Evolutionary conservation across 2,329 filamentous ascomycete genomes (phyloP).

Genomic region (Neofusicoccum parvum): DNA sequence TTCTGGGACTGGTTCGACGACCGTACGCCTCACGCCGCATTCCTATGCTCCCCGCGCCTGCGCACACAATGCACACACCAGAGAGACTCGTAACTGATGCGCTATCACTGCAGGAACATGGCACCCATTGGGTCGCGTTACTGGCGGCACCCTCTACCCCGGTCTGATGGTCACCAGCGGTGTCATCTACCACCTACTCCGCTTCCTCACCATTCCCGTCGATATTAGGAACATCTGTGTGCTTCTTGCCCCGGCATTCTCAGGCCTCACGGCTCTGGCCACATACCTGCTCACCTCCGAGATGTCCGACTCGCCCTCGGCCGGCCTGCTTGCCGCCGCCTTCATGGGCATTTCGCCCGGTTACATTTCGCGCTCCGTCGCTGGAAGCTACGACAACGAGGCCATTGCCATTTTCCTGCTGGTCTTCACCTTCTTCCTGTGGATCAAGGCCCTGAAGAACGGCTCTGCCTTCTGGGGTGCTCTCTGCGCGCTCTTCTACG

Average conservation of each 20-base stretch:
- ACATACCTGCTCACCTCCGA: slow-evolving; percentile 95
- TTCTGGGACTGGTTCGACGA: slow-evolving; percentile 99
- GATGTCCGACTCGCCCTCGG: slow-evolving; percentile 93
- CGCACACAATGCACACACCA: neutral
- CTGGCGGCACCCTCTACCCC: slow-evolving; percentile 96
- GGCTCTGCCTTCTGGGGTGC: slow-evolving; percentile 97
- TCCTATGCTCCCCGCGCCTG: neutral
- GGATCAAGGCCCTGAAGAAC: slow-evolving; percentile 97
- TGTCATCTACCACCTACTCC: slow-evolving; percentile 90
- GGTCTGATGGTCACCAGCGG: slow-evolving; percentile 99
- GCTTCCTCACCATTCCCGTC: slow-evolving; percentile 84
- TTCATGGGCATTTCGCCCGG: slow-evolving; percentile 99
- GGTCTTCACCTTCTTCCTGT: slow-evolving; percentile 97
- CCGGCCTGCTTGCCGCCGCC: slow-evolving; percentile 86
- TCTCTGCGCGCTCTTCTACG: slow-evolving; percentile 92
- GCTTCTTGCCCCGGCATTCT: slow-evolving; percentile 90
- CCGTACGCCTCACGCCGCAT: slow-evolving; percentile 56
- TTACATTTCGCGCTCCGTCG: slow-evolving; percentile 97
- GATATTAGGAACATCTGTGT: slow-evolving; percentile 99
- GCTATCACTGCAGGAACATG: slow-evolving; percentile 69
- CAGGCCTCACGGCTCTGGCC: slow-evolving; percentile 88
- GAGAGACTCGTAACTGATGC: neutral
- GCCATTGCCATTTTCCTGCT: slow-evolving; percentile 98
- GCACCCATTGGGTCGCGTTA: slow-evolving; percentile 97
- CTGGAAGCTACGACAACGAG: slow-evolving; percentile 98